Percentiles rank a stretch among this genome's conserved stretches.
Conservation (phyloP, 768 basidiomycete genomes). For the Russula compacta region DNA sequence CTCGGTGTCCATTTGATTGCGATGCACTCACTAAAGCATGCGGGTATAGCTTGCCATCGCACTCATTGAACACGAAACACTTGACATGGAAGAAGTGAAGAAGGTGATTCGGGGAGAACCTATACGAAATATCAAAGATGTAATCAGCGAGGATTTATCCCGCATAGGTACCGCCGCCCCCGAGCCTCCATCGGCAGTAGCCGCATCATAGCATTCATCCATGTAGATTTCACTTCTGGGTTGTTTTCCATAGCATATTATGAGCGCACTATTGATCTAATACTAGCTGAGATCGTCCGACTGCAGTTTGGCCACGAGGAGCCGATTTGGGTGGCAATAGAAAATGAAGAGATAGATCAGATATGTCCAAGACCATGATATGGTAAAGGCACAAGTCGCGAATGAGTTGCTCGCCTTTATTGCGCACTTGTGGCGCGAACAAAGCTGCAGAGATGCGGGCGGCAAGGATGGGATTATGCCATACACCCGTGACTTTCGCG, state of each 20-base stretch:
- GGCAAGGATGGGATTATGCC: neutral
- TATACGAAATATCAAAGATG: conserved; percentile 61
- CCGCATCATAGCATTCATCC: conserved; percentile 1
- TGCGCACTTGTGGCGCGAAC: too few species aligned
- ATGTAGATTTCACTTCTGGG: neutral
- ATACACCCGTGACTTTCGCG: too few species aligned
- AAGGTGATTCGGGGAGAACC: conserved; percentile 78
- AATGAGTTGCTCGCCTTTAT: neutral
- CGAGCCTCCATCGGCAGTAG: conserved; percentile 6
- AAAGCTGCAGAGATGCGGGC: neutral
- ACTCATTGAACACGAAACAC: conserved; percentile 90
- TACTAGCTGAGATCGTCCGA: neutral
- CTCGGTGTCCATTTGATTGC: neutral
- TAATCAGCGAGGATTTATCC: conserved; percentile 46
- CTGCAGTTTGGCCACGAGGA: neutral
- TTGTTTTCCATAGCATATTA: conserved; percentile 2
- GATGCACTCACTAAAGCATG: conserved; percentile 1
- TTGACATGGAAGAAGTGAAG: conserved; percentile 77
- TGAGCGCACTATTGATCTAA: neutral
- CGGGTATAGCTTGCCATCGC: conserved; percentile 70
- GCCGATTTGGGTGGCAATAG: neutral
- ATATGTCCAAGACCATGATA: neutral
- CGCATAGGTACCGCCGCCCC: conserved; percentile 1
- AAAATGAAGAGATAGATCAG: neutral
- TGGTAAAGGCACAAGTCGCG: neutral